Percentiles rank a stretch among this genome's conserved stretches.
Evolutionary conservation across 495 filamentous ascomycete genomes (phyloP).

Genomic region (Trichoderma orchidacearum): DNA sequence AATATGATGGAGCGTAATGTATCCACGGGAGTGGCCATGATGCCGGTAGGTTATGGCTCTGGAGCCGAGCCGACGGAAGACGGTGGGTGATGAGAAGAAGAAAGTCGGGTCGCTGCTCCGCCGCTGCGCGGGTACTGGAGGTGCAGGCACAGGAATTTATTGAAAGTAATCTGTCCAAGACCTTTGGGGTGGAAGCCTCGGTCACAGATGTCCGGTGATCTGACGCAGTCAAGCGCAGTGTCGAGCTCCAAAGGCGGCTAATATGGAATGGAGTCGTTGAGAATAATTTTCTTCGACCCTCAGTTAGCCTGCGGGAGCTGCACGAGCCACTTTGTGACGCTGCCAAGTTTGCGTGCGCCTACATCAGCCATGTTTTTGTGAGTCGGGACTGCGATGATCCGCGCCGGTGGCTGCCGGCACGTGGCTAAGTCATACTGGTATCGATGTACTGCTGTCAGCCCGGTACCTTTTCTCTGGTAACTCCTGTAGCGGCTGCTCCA

Average conservation of each 20-base stretch:
- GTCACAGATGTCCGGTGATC: background rate
- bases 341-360: background rate
- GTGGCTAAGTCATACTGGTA: background rate
- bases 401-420: background rate
- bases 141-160: too few relatives aligned
- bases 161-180: too few relatives aligned
- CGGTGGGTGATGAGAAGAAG: background rate
- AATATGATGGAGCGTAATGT: conserved; percentile 52
- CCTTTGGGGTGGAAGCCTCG: background rate
- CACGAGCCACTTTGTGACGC: conserved; percentile 1
- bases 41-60: conserved; percentile 14
- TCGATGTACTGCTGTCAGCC: background rate
- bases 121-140: background rate
- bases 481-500: too few relatives aligned
- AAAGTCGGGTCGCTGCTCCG: background rate
- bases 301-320: conserved; percentile 1
- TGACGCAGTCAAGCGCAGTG: background rate
- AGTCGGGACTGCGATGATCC: background rate
- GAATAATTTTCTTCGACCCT: background rate
- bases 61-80: conserved; percentile 5
- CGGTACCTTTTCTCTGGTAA: background rate
- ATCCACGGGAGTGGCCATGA: conserved; percentile 31
- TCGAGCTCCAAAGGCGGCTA: background rate
- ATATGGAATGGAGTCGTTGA: background rate
- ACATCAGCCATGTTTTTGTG: background rate